These are phyloP conservation scores for Blastobotrys malaysiensis DNA, from an alignment of 1,139 yeast genomes.

Conservation along the genomic window DNA sequence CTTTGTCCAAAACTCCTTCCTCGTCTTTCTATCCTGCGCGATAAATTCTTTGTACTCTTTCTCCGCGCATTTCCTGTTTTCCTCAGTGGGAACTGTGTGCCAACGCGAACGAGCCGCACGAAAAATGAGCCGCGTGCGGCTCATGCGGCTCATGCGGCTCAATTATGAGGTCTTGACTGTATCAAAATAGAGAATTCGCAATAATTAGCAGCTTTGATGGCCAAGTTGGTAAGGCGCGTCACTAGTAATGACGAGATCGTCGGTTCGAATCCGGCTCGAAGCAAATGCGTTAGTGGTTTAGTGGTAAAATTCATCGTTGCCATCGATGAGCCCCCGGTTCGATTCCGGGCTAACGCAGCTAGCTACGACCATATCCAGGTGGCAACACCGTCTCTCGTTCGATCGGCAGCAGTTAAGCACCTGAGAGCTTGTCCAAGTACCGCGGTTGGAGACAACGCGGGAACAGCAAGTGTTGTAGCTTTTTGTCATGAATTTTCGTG, in stretches of 20 bases:
- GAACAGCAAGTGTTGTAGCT: background rate
- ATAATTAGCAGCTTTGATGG: constrained; percentile 46
- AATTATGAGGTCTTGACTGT: background rate
- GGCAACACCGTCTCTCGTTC: background rate
- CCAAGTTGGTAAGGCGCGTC: constrained; percentile 93
- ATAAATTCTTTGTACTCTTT: too few species aligned
- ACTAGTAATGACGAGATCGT: constrained; percentile 89
- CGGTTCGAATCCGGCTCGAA: constrained; percentile 82
- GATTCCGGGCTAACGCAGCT: constrained; percentile 18
- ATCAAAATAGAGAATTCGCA: background rate
- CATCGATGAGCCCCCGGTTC: constrained; percentile 21
- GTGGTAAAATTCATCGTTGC: constrained; percentile 19
- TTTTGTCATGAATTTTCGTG: too few species aligned
- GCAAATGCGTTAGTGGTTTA: constrained; percentile 36
- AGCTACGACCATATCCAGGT: background rate
- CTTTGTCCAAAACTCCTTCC: too few species aligned
- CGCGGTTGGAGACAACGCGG: background rate
- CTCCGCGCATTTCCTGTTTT: too few species aligned
- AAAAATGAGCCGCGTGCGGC: background rate
- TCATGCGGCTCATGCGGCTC: background rate
- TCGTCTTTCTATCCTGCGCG: too few species aligned
- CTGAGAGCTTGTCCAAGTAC: background rate
- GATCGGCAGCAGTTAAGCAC: background rate
- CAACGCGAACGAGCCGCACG: too few species aligned
- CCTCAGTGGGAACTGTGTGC: too few species aligned